Base-by-base conservation (phyloP, 345 rosid genomes). In the Camelina laxa region DNA sequence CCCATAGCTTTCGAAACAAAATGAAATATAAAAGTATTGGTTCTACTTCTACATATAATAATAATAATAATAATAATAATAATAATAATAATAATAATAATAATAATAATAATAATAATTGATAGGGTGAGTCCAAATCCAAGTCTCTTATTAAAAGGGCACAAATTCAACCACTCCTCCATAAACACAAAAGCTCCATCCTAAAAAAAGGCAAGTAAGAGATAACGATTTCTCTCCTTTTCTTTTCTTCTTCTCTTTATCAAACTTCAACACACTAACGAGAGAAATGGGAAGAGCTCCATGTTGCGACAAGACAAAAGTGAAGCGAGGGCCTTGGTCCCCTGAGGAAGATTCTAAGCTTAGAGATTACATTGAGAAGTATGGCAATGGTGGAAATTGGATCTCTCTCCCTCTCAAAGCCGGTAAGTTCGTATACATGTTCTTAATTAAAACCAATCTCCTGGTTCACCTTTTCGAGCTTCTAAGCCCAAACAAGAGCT, bases 281-380 rank as follows among this genome's bases (percentile, higher is more conserved):
- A 62, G 53, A 69, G 60, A 56, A 74, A 93, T 93, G 97, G 98
- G 98, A 20, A 87, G 98, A 55, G 97, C 97, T 85, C 97, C 98
- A 73, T 93, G 98, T 57, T 93, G 97, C 77, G 98, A 93, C 81
- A 93, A 93, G 75, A 92, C 96, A 44, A 93, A 87, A 77, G 97
- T 89, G 85, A 93, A 93, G 87, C 88, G 85, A 70, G 98, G 98
- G 5, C 98, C 98, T 69, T 93, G 98, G 98, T 91, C 97, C 20
- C 89, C 97, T 21, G 98, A 93, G 73, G 98, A 93, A 82, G 98
- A 93, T 72, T 77, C 88, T 7, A 93, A 91, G 84, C 97, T 93
- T 33, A 91, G 84, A 76, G 91, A 84, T 36, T 89, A 84, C 88
- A 89, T 93, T 1, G 91, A 91, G 75, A 93, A 85, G 65, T 72